These are phyloP conservation scores for Lasiodiplodia gonubiensis DNA, from an alignment of 2,329 filamentous ascomycete genomes.

Conservation along the genomic window DNA sequence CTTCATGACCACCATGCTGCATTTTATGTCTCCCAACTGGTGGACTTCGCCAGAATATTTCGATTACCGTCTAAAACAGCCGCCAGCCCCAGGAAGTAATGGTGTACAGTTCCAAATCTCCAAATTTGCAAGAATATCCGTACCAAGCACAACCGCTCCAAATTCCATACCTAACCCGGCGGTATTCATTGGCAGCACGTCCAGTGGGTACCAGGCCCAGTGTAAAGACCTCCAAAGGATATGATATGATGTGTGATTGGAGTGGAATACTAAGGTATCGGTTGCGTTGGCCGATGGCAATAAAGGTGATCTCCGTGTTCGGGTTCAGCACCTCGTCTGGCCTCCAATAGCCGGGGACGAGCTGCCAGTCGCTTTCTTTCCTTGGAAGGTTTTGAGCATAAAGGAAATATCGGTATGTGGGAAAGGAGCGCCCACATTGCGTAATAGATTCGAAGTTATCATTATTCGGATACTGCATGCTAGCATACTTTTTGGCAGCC, in stretches of 20 bases:
- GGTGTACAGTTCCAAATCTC: no score
- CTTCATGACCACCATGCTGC: no score
- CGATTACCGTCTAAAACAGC: no score
- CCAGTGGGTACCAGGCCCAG: background rate
- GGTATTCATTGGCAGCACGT: constrained; percentile 29
- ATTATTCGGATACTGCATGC: constrained; percentile 28
- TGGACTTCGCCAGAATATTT: no score
- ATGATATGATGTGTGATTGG: no score
- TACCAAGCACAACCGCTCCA: constrained; percentile 37
- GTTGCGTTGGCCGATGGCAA: constrained; percentile 33
- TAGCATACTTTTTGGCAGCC: constrained; percentile 23
- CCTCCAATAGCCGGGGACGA: constrained; percentile 33
- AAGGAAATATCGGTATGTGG: constrained; percentile 33
- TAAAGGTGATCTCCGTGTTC: constrained; percentile 33
- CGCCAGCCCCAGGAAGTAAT: no score
- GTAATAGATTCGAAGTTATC: constrained; percentile 18
- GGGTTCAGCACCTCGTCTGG: constrained; percentile 36
- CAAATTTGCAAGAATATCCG: constrained; percentile 1
- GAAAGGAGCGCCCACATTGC: constrained; percentile 31
- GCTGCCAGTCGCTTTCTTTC: constrained; percentile 27
- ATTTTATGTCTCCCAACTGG: no score
- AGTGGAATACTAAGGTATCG: no score
- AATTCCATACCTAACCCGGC: constrained; percentile 33
- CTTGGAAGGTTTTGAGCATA: constrained; percentile 14
- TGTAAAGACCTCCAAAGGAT: constrained; percentile 15